These are phyloP conservation scores for Arachnopeziza araneosa DNA, from an alignment of 2,329 filamentous ascomycete genomes.

Conservation along the genomic window DNA sequence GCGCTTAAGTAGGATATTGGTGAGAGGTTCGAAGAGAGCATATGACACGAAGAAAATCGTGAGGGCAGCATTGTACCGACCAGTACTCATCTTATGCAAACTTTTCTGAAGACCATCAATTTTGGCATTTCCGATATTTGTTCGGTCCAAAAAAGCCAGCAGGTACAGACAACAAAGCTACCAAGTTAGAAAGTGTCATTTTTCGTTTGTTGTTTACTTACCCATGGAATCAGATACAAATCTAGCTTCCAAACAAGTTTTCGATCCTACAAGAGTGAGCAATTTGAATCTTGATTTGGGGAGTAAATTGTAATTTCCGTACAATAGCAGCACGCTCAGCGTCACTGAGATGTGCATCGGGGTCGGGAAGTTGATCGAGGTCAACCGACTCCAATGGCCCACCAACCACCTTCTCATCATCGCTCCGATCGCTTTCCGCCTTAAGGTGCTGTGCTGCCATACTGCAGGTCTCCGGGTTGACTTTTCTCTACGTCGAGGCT, in stretches of 20 bases:
- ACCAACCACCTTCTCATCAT: constrained; percentile 4
- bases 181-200: neutral
- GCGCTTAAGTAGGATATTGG: constrained; percentile 64
- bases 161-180: constrained; percentile 61
- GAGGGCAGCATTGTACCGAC: constrained; percentile 63
- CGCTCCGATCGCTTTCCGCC: constrained; percentile 5
- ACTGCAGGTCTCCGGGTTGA: neutral
- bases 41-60: constrained; percentile 79
- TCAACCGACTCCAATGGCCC: neutral
- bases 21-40: constrained; percentile 62
- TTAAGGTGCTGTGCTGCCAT: neutral
- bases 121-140: constrained; percentile 73
- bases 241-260: constrained; percentile 17
- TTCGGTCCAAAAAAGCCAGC: constrained; percentile 61
- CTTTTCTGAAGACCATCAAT: constrained; percentile 47
- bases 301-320: constrained; percentile 22
- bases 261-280: constrained; percentile 6
- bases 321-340: constrained; percentile 57
- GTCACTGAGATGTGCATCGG: constrained; percentile 56
- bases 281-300: neutral
- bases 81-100: constrained; percentile 29
- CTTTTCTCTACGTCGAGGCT: neutral
- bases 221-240: constrained; percentile 32
- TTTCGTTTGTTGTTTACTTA: constrained; percentile 43
- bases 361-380: constrained; percentile 34